These are phyloP conservation scores for Diversispora eburnea DNA, from an alignment of 192 early-diverging fungal genomes.

Conservation along the genomic window DNA sequence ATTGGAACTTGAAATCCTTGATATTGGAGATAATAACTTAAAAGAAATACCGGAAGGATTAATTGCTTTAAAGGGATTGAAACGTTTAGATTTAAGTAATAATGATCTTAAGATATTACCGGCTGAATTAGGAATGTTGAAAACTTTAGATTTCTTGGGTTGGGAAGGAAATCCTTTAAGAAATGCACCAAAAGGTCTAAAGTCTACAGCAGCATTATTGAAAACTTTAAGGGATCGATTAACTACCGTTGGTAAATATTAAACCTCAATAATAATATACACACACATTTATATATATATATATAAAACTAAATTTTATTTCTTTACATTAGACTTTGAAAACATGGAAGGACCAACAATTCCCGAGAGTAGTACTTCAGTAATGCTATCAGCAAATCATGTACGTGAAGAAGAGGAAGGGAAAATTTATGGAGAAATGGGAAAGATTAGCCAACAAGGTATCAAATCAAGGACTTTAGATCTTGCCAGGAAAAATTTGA, in stretches of 20 bases:
- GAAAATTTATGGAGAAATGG: constrained; percentile 4
- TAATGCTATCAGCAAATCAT: background rate
- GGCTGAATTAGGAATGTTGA: constrained; percentile 43
- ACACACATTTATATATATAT: too few relatives aligned
- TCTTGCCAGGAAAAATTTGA: constrained; percentile 40
- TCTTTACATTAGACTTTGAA: constrained; percentile 26
- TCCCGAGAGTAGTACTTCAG: background rate
- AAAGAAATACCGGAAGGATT: constrained; percentile 41
- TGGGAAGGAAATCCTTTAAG: constrained; percentile 53
- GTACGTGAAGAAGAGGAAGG: background rate
- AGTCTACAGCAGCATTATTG: constrained; percentile 40
- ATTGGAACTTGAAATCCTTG: constrained; percentile 40
- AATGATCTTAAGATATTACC: constrained; percentile 46
- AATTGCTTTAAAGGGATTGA: constrained; percentile 32
- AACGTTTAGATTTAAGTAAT: constrained; percentile 49
- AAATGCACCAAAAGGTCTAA: constrained; percentile 36
- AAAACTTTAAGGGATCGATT: constrained; percentile 41
- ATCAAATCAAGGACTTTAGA: constrained; percentile 36
- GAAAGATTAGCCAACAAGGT: constrained; percentile 17
- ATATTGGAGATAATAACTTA: constrained; percentile 44
- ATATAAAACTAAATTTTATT: background rate
- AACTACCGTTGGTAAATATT: constrained; percentile 30
- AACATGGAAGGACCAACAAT: constrained; percentile 33
- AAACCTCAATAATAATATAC: constrained; percentile 14
- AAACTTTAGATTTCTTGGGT: constrained; percentile 39